A percentile compares a stretch with the other conserved stretches of the same genome.
phyloP scores from a whole-genome alignment of 345 rosid genomes.

The Arabidopsis suecica region DNA sequence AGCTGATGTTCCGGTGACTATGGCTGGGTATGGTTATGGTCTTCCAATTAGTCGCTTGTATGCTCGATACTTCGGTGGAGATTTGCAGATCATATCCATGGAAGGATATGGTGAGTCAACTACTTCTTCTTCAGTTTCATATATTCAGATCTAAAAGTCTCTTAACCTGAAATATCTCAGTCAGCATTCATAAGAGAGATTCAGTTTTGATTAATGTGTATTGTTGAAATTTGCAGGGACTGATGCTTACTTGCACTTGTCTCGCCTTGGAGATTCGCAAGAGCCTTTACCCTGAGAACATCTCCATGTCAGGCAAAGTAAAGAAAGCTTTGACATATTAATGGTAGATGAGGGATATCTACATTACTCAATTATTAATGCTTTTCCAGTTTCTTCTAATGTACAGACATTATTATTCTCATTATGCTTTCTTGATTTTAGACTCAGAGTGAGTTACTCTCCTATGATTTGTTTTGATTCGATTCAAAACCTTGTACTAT shows the following conservation, averaged over 20 bases:
- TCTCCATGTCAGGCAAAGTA: constrained; percentile 19
- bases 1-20: constrained; percentile 67
- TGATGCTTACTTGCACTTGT: constrained; percentile 71
- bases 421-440: constrained; percentile 34
- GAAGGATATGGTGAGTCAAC: constrained; percentile 95
- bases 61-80: constrained; percentile 97
- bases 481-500: constrained; percentile 18
- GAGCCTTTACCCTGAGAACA: constrained; percentile 65
- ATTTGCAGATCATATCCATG: constrained; percentile 93
- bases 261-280: constrained; percentile 67
- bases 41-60: constrained; percentile 94
- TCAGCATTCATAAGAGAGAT: not conserved
- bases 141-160: constrained; percentile 69
- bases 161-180: constrained; percentile 4
- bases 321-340: constrained; percentile 34
- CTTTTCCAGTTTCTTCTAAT: constrained; percentile 11
- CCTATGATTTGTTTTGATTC: constrained; percentile 34
- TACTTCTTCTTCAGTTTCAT: not conserved
- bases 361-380: constrained; percentile 21
- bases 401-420: constrained; percentile 39
- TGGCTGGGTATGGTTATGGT: constrained; percentile 99
- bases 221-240: constrained; percentile 61
- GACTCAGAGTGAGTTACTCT: constrained; percentile 41
- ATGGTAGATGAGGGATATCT: constrained; percentile 35
- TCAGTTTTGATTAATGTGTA: not conserved